Conservation (phyloP, 495 filamentous ascomycete species). For the Arthonia radiata region DNA sequence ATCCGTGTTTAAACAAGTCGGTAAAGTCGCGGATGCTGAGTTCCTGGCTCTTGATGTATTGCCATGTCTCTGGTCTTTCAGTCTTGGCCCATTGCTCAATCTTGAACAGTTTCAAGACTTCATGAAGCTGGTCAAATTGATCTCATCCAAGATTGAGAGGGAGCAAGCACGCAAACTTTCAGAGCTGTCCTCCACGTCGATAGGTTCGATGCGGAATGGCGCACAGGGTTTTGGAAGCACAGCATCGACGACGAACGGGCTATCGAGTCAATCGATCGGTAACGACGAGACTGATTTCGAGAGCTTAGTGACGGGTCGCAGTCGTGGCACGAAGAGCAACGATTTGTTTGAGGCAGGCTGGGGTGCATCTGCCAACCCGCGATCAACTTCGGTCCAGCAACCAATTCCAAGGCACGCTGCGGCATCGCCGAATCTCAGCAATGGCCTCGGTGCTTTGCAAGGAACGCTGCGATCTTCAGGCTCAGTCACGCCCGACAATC, state of each 20-base stretch:
- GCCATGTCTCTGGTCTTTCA: slow-evolving; percentile 77
- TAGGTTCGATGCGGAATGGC: neutral
- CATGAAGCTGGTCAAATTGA: slow-evolving; percentile 59
- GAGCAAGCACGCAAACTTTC: slow-evolving; percentile 73
- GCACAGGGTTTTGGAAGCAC: slow-evolving; percentile 1
- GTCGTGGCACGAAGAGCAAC: slow-evolving; percentile 8
- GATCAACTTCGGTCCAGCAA: neutral
- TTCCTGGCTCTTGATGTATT: slow-evolving; percentile 81
- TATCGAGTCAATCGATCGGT: slow-evolving; percentile 10
- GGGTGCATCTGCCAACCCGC: slow-evolving; percentile 9
- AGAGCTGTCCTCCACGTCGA: slow-evolving; percentile 35
- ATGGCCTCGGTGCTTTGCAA: slow-evolving; percentile 1
- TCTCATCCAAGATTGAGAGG: slow-evolving; percentile 59
- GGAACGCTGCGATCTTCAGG: slow-evolving; percentile 17
- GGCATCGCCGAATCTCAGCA: slow-evolving; percentile 13
- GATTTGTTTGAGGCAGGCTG: slow-evolving; percentile 16
- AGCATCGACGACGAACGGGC: slow-evolving; percentile 9
- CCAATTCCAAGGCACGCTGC: slow-evolving; percentile 7
- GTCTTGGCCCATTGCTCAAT: slow-evolving; percentile 66
- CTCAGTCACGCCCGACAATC: slow-evolving; percentile 15
- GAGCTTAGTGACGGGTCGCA: slow-evolving; percentile 49
- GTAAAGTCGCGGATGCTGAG: slow-evolving; percentile 62
- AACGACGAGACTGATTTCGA: slow-evolving; percentile 52
- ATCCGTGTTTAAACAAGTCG: slow-evolving; percentile 58
- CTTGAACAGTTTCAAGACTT: slow-evolving; percentile 68